Base-by-base conservation (phyloP, 192 early-diverging fungal genomes). In the Spizellomyces punctatus region DNA sequence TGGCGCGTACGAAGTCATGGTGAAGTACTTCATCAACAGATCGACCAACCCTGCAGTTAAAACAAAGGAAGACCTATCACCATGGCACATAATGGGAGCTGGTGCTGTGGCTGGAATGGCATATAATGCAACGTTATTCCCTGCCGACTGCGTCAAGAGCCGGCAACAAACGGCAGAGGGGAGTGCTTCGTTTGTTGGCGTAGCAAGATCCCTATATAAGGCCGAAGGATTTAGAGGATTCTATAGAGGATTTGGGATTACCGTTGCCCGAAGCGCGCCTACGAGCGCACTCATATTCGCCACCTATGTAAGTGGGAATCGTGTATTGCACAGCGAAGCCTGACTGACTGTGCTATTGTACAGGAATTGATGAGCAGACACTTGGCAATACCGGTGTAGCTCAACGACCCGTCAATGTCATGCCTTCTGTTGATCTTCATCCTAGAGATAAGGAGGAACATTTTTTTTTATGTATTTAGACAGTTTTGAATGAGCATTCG, bases 261-360 rank as follows among this genome's bases (percentile, higher is more conserved):
- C 95, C 12, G 84, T 95, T 43, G 79, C 89, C 46, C 85, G 95
- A 44, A 91, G 90, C 43, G 94, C 93, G 57, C 97, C 97, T 5
- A 90, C 95, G n/a, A 95, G 90, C 73, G 97, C 93, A 9, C 90
- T 94, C 57, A 97, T 99, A 71, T 99, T 99, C 77, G 86, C 94
- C 80, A 96, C 95, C 1, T 99, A 96, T 85, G 96, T 90, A 82
- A 88, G 89, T 78, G 63, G 83, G 21, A 4, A 41, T 44, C 41
- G 8, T 19, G 67, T 6, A 27, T 69, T 22, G n/a, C 4, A 9
- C 46, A 50, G n/a, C 19, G 16, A 3, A 42, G 43, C 17, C 59
- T 64, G 12, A 63, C 42, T 52, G 8, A 66, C 43, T 57, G 43
- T 12, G 14, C 43, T 66, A 9, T 65, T 66, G 52, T 45, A 10